phyloP scores from a whole-genome alignment of 2,329 filamentous ascomycete species.

The Parasarocladium wereldwijsianum region DNA sequence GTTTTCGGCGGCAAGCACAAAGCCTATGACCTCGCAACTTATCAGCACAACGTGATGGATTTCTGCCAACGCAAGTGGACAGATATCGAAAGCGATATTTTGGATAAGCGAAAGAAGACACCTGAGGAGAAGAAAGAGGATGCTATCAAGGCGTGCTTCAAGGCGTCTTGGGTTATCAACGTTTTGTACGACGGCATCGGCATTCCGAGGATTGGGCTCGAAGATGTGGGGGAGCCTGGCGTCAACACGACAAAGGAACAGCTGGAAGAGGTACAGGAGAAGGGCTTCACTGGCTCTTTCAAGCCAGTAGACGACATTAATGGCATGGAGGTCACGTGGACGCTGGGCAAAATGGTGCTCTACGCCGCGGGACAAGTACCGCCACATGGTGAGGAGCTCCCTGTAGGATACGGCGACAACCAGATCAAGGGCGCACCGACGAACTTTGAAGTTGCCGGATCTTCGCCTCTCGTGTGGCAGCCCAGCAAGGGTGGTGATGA shows the following conservation, averaged over 20 bases:
- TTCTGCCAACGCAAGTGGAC: constrained; percentile 81
- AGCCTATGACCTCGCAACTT: constrained; percentile 79
- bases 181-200: constrained; percentile 93
- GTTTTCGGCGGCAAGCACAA: constrained; percentile 71
- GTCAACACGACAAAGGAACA: constrained; percentile 62
- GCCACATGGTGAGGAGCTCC: constrained; percentile 40
- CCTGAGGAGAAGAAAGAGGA: constrained; percentile 65
- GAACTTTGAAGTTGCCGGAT: constrained; percentile 77
- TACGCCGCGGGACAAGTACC: constrained; percentile 85
- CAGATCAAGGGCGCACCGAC: constrained; percentile 43
- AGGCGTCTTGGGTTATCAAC: constrained; percentile 95
- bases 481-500: constrained; percentile 22
- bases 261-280: constrained; percentile 52
- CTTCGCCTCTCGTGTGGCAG: constrained; percentile 21
- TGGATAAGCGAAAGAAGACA: constrained; percentile 53
- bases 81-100: constrained; percentile 46
- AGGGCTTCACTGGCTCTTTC: constrained; percentile 72
- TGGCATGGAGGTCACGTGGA: constrained; percentile 91
- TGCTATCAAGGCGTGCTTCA: constrained; percentile 86
- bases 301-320: constrained; percentile 87
- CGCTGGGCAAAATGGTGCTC: constrained; percentile 86
- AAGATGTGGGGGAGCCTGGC: constrained; percentile 31
- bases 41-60: constrained; percentile 68
- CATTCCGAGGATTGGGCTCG: constrained; percentile 70
- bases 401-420: constrained; percentile 91